Base-by-base conservation (phyloP, 805 yeast genomes). In the Ascoidea asiatica region DNA sequence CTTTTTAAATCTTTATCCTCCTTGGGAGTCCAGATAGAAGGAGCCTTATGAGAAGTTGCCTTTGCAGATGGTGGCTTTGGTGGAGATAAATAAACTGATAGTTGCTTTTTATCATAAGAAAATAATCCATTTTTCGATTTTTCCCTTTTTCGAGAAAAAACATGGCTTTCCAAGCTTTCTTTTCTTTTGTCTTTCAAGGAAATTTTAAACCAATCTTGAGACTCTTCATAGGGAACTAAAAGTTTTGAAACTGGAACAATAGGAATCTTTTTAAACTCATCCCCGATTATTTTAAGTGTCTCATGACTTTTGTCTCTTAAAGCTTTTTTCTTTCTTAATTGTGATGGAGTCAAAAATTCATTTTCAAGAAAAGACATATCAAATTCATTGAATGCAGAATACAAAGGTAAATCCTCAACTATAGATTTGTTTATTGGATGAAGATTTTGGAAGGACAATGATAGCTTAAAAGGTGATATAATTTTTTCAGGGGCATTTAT, bases 1-100 rank as follows among this genome's bases (percentile, higher is more conserved):
- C 77, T 80, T 42, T 88, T 79, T 51, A 92, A 71, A 49, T 72
- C 70, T 49, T 77, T 79, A 57, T 92, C 98, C 59, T 92, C 98
- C 52, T 81, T 88, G 0, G 97, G 97, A 17, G 89, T 69, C 98
- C 98, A 92, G 29, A 89, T 84, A 0, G 97, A 87, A 3, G 97
- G 97, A 1, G 90, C 80, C 50, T 97, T 69, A 48, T 76, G 73
- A 50, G 86, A 89, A 51, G 92, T 65, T 55, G 86, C 84, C 53
- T 81, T 78, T 47, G 85, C 64, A 5, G 84, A 73, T 3, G 98
- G 98, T 0, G 97, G 97, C 43, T 75, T 73, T 5, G 98, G 98
- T 0, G 98, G 97, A 23, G 11, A 7, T 23, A 23, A 23, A 23
- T 6, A 11, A 7, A 23, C 6, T 11, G 11, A 23, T 23, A 23